phyloP scores from a whole-genome alignment of 1,139 yeast genomes.

The Hyphopichia khmerensis region DNA sequence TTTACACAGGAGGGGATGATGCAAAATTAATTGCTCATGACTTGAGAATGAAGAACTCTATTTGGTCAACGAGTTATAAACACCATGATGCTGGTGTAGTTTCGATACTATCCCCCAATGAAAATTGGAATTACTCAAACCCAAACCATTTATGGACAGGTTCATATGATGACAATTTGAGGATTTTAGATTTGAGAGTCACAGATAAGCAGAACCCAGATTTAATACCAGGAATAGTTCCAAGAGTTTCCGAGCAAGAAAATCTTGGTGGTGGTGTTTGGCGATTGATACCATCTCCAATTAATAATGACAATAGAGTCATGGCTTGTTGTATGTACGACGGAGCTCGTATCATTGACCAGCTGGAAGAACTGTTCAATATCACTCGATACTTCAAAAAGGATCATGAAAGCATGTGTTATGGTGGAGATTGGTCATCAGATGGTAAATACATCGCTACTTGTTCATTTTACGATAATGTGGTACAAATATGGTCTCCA shows the following conservation, averaged over 20 bases:
- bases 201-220: conserved; percentile 36
- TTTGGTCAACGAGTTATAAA: conserved; percentile 58
- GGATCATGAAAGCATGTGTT: conserved; percentile 89
- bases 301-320: conserved; percentile 41
- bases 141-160: conserved; percentile 79
- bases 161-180: conserved; percentile 80
- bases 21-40: conserved; percentile 75
- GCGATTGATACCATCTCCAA: conserved; percentile 72
- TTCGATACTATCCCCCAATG: conserved; percentile 57
- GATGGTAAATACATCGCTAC: conserved; percentile 56
- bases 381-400: conserved; percentile 55
- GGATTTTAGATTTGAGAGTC: conserved; percentile 68
- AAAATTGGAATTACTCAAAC: conserved; percentile 35
- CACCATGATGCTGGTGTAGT: conserved; percentile 88
- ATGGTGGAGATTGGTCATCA: conserved; percentile 86
- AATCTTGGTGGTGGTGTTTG: conserved; percentile 93
- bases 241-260: conserved; percentile 38
- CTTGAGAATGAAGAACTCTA: conserved; percentile 40
- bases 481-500: conserved; percentile 70
- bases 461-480: conserved; percentile 87
- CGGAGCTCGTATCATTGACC: conserved; percentile 71
- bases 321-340: conserved; percentile 93
- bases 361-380: conserved; percentile 26
- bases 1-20: conserved; percentile 94
- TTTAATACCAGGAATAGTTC: conserved; percentile 48